Percentiles rank a stretch among this genome's conserved stretches.
Conservation (phyloP, 2,329 filamentous ascomycete species). For the Diaporthe helianthi region DNA sequence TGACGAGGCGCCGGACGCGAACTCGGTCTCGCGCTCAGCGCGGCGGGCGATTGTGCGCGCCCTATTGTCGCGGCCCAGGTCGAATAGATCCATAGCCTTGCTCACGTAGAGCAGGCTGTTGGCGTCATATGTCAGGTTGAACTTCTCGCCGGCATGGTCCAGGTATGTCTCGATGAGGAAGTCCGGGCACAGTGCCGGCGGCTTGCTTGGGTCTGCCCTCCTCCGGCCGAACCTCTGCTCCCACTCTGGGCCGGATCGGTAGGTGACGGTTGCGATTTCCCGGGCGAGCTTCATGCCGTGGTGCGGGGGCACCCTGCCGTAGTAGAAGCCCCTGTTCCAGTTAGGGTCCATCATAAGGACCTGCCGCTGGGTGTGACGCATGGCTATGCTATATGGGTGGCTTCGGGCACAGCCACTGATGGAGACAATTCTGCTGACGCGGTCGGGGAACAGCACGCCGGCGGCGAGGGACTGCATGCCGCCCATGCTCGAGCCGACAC, state of each 20-base stretch:
- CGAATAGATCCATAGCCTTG: constrained; percentile 99
- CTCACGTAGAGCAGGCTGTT: constrained; percentile 96
- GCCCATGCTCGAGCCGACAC: constrained; percentile 96
- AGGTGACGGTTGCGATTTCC: constrained; percentile 97
- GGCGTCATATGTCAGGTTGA: constrained; percentile 93
- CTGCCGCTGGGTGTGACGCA: constrained; percentile 97
- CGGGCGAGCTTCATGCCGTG: constrained; percentile 97
- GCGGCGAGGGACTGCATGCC: constrained; percentile 96
- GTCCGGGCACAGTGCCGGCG: constrained; percentile 93
- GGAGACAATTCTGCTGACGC: constrained; percentile 82
- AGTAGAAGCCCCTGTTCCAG: constrained; percentile 96
- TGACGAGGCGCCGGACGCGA: constrained; percentile 54
- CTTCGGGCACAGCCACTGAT: constrained; percentile 94
- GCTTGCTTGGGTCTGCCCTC: constrained; percentile 83
- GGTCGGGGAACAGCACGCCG: constrained; percentile 80
- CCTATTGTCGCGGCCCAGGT: constrained; percentile 79
- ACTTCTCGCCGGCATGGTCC: constrained; percentile 98
- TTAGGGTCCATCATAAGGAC: constrained; percentile 99
- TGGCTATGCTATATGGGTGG: constrained; percentile 97
- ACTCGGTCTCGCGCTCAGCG: constrained; percentile 62
- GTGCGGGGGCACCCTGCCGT: constrained; percentile 86
- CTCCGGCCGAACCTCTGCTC: constrained; percentile 90
- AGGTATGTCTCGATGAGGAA: constrained; percentile 98
- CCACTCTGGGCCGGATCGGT: constrained; percentile 96
- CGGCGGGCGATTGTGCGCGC: constrained; percentile 67